phyloP scores from a whole-genome alignment of 2,329 filamentous ascomycete genomes.

The Aspergillus persii region DNA sequence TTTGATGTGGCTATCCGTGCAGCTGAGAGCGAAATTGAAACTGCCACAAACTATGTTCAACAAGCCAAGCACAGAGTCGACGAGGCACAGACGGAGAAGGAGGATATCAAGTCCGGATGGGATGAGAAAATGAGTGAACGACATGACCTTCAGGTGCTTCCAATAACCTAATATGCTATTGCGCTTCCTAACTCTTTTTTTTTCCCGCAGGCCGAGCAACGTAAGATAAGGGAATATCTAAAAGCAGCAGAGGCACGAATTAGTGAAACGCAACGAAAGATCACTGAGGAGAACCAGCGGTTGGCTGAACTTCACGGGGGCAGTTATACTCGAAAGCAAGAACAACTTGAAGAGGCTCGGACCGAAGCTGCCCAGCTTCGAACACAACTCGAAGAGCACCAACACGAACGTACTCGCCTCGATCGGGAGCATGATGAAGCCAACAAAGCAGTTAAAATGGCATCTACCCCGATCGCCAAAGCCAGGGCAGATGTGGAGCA shows the following conservation, averaged over 20 bases:
- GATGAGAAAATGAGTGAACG: slow-evolving; percentile 56
- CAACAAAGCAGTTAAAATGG: slow-evolving; percentile 28
- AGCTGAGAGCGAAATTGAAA: slow-evolving; percentile 36
- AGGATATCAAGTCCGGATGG: slow-evolving; percentile 50
- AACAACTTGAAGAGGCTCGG: slow-evolving; percentile 60
- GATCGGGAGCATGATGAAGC: slow-evolving; percentile 36
- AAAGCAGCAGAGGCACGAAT: slow-evolving; percentile 51
- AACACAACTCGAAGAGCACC: slow-evolving; percentile 42
- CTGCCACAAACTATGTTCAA: slow-evolving; percentile 43
- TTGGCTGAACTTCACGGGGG: slow-evolving; percentile 70
- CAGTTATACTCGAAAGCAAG: slow-evolving; percentile 60
- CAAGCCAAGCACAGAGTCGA: slow-evolving; percentile 46
- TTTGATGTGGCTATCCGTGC: slow-evolving; percentile 50
- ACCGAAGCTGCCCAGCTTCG: slow-evolving; percentile 48
- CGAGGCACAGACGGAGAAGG: slow-evolving; percentile 48
- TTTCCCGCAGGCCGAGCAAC: slow-evolving; percentile 60
- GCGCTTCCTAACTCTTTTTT: slow-evolving; percentile 26
- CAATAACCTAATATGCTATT: background rate
- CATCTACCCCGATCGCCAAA: slow-evolving; percentile 23
- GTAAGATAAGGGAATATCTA: slow-evolving; percentile 61
- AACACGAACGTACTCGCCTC: slow-evolving; percentile 33
- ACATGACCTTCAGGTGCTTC: slow-evolving; percentile 49
- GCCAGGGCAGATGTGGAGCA: slow-evolving; percentile 57
- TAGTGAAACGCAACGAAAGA: slow-evolving; percentile 43
- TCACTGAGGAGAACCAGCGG: slow-evolving; percentile 51